phyloP scores from a whole-genome alignment of 768 basidiomycete genomes.

The Tricholoma furcatifolium region DNA sequence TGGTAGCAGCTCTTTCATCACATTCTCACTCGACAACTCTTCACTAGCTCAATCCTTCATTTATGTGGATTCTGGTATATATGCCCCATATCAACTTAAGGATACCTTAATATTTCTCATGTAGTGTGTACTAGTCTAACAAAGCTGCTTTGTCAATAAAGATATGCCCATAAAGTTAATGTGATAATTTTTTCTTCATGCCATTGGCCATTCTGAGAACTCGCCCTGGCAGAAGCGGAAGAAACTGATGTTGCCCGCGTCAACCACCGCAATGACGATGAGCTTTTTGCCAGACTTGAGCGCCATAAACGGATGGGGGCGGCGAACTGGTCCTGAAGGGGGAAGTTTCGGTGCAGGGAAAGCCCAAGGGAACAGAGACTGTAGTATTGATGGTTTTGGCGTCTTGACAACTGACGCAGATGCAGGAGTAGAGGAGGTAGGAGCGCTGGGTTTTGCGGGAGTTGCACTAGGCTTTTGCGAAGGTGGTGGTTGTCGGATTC shows the following conservation, averaged over 20 bases:
- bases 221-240: constrained; percentile 83
- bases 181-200: constrained; percentile 14
- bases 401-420: neutral
- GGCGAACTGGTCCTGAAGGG: constrained; percentile 28
- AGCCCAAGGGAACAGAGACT: constrained; percentile 25
- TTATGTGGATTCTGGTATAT: neutral
- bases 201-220: constrained; percentile 85
- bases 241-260: constrained; percentile 85
- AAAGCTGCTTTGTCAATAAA: neutral
- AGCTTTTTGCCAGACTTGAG: constrained; percentile 84
- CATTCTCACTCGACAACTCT: constrained; percentile 18
- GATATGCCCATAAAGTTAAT: neutral
- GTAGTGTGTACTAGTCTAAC: neutral
- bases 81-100: neutral
- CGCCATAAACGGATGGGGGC: constrained; percentile 72
- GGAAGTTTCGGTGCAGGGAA: constrained; percentile 15
- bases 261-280: constrained; percentile 84
- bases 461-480: neutral
- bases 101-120: neutral
- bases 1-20: constrained; percentile 24
- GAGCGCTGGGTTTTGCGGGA: constrained; percentile 2
- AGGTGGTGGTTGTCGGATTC: constrained; percentile 31
- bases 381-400: constrained; percentile 22
- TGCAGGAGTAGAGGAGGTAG: neutral
- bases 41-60: constrained; percentile 1